Evolutionary conservation across 192 early-diverging fungal genomes (phyloP).

Genomic region (Coemansia sp.): DNA sequence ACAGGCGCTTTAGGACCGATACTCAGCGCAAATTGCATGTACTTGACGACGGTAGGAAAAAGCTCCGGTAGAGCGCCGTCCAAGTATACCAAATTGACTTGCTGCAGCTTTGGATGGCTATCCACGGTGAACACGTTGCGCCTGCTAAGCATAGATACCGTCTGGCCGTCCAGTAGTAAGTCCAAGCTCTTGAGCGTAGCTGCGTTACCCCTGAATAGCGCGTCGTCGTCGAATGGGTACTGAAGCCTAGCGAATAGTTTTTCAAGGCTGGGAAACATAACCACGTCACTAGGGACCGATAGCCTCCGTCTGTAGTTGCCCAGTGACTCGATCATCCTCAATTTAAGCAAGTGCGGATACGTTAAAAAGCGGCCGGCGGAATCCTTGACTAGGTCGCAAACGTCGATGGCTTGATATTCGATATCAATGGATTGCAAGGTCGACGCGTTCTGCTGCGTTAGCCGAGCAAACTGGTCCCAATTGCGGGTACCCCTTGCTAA

Average conservation of each 20-base stretch:
- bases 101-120: neutral
- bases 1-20: neutral
- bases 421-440: neutral
- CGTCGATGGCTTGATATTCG: neutral
- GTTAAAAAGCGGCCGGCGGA: neutral
- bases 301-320: neutral
- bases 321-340: neutral
- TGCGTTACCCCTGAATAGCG: neutral
- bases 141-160: neutral
- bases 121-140: neutral
- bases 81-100: neutral
- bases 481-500: neutral
- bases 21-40: neutral
- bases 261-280: neutral
- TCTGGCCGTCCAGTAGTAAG: neutral
- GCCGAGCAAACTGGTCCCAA: neutral
- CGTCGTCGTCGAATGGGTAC: neutral
- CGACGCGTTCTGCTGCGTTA: neutral
- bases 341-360: neutral
- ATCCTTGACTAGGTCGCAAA: neutral
- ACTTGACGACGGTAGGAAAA: neutral
- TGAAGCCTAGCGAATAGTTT: neutral
- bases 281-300: neutral
- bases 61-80: neutral
- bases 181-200: neutral